Evolutionary conservation across 306 rosid genomes (phyloP).

Genomic region (Castanea crenata): DNA sequence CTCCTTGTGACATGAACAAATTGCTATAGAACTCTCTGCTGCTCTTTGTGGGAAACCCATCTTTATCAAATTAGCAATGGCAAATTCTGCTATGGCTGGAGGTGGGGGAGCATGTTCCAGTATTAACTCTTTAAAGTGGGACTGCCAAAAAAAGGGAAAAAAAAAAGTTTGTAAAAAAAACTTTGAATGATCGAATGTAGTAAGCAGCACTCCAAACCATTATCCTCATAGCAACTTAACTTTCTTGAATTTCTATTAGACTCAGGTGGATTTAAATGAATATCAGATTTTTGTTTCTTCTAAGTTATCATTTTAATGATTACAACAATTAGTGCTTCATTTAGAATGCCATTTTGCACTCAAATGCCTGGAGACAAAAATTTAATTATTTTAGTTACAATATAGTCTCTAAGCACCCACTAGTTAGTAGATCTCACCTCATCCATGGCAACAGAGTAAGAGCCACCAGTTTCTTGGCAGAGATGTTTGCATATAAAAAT

Average conservation of each 20-base stretch:
- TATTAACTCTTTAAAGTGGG: conserved; percentile 79
- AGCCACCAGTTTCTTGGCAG: conserved; percentile 94
- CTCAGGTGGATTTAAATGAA: background rate
- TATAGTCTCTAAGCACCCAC: conserved; percentile 6
- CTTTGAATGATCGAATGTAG: background rate
- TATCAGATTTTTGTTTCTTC: background rate
- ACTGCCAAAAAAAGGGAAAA: conserved; percentile 31
- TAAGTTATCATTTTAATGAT: background rate
- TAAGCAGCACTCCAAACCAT: background rate
- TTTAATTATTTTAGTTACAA: background rate
- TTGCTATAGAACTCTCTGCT: conserved; percentile 86
- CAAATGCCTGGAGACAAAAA: background rate
- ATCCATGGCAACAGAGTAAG: conserved; percentile 74
- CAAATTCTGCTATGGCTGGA: conserved; percentile 96
- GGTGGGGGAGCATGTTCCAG: conserved; percentile 98
- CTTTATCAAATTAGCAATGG: conserved; percentile 84
- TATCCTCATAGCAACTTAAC: background rate
- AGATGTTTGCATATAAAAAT: conserved; percentile 87
- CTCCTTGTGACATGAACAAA: conserved; percentile 88
- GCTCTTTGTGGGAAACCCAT: conserved; percentile 99
- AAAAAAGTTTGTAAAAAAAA: background rate
- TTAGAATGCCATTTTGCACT: background rate
- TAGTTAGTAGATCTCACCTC: conserved; percentile 59
- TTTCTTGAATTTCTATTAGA: conserved; percentile 2
- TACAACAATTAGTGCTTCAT: background rate